Evolutionary conservation across 345 rosid genomes (phyloP), one percentile per base, ranked within the genome.

Genomic region (Euclidium syriacum): DNA sequence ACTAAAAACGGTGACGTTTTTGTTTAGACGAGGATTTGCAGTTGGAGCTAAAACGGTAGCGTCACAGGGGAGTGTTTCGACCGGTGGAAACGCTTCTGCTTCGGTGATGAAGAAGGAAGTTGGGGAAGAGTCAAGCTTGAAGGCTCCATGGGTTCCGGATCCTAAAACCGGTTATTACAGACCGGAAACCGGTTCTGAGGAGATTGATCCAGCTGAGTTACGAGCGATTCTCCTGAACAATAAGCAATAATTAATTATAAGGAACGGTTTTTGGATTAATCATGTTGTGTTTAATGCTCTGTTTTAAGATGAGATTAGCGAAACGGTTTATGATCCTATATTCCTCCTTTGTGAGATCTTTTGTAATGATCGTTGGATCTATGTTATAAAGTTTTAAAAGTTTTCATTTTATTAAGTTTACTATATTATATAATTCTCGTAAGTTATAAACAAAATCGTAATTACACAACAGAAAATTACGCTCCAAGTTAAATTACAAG

Each of bases 121-220:
- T 9, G 79, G 43, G 60, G 81, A 73, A 68, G 88, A 73, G 63
- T 30, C 79, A 10, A 64, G 62, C 44, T 72, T 81, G 73, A 78
- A 77, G 68, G 87, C 79, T 7, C 50, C 88, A 12, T 90, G 95
- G 95, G 75, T 80, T 10, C 97, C 97, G 3, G 95, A 90, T 53
- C 95, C 95, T 8, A 79, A 78, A 18, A 90, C 97, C 64, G 92
- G 97, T 5, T 78, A 66, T 67, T 90, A 84, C 85, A 75, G 95
- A 52, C 95, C 97, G 1, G 91, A 80, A 54, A 81, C 78, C 62
- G 74, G 58, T 30, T 67, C 78, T 17, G 65, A 81, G 12, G 92
- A 83, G 70, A 64, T 83, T 42, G 88, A 87, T 34, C 84, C 65
- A 27, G 92, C 84, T 1, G 92, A 83, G 69, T 78, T 90, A 4